Conservation (phyloP, 2,329 filamentous ascomycete species). For the Paraconiothyrium sp. region DNA sequence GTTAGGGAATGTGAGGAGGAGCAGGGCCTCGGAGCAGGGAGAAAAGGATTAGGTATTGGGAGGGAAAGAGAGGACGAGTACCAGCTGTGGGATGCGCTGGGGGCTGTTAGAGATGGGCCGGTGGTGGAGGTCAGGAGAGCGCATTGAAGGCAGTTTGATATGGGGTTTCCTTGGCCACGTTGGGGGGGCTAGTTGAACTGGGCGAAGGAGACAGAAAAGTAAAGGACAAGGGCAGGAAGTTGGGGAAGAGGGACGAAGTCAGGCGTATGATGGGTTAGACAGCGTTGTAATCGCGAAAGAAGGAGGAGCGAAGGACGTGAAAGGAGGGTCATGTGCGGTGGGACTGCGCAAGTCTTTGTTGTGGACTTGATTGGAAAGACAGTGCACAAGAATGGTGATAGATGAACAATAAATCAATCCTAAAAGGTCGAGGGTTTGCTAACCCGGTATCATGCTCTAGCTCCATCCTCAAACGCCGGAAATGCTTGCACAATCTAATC, state of each 20-base stretch:
- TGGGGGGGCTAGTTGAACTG: too few relatives aligned
- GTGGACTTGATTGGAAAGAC: too few relatives aligned
- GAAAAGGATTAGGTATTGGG: slow-evolving; percentile 28
- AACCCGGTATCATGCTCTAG: slow-evolving; percentile 6
- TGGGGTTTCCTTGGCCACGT: too few relatives aligned
- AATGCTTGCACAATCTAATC: slow-evolving; percentile 1
- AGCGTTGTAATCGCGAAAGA: too few relatives aligned
- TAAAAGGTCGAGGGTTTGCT: not conserved
- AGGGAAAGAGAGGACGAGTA: slow-evolving; percentile 61
- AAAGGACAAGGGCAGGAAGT: too few relatives aligned
- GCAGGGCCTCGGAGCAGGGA: slow-evolving; percentile 25
- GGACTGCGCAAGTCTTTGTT: too few relatives aligned
- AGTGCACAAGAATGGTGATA: too few relatives aligned
- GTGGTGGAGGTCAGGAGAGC: slow-evolving; percentile 62
- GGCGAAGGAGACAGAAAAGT: too few relatives aligned
- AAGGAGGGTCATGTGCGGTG: too few relatives aligned
- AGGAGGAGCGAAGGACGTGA: too few relatives aligned
- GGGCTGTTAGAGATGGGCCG: slow-evolving; percentile 73
- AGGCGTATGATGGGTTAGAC: too few relatives aligned
- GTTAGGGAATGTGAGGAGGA: slow-evolving; percentile 45
- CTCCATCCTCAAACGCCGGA: not conserved
- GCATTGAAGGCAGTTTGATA: not conserved
- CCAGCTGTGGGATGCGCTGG: slow-evolving; percentile 76
- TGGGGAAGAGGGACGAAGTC: too few relatives aligned
- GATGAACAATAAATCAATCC: not conserved